phyloP scores from a whole-genome alignment of 805 yeast species.

The Cyberlindnera suaveolens region DNA sequence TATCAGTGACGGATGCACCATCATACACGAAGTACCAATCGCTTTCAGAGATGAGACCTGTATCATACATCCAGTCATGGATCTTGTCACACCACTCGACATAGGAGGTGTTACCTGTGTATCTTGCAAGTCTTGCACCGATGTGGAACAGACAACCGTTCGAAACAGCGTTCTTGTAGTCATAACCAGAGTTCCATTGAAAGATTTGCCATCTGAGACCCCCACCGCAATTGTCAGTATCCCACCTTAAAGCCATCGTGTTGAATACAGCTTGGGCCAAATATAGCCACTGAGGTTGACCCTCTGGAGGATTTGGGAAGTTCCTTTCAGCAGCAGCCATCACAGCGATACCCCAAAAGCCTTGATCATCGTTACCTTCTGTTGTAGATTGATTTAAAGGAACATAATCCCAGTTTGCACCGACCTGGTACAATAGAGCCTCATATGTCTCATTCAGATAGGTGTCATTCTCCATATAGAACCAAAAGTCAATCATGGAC shows the following conservation, averaged over 20 bases:
- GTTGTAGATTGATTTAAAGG: slow-evolving; percentile 78
- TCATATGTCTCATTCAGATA: slow-evolving; percentile 47
- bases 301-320: slow-evolving; percentile 61
- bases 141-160: slow-evolving; percentile 77
- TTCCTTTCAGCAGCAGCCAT: slow-evolving; percentile 82
- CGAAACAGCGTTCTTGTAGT: slow-evolving; percentile 83
- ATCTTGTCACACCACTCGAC: slow-evolving; percentile 66
- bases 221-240: slow-evolving; percentile 52
- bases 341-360: slow-evolving; percentile 84
- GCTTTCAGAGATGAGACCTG: slow-evolving; percentile 35
- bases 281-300: slow-evolving; percentile 65
- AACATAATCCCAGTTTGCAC: slow-evolving; percentile 58
- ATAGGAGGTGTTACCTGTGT: slow-evolving; percentile 65
- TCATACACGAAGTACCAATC: slow-evolving; percentile 49
- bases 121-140: slow-evolving; percentile 80
- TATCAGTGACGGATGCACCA: slow-evolving; percentile 45
- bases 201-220: slow-evolving; percentile 93
- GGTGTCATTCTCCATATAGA: slow-evolving; percentile 59
- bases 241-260: slow-evolving; percentile 83
- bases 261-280: slow-evolving; percentile 82
- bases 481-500: slow-evolving; percentile 58
- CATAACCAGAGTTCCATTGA: slow-evolving; percentile 82
- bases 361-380: slow-evolving; percentile 93
- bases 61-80: slow-evolving; percentile 67
- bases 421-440: slow-evolving; percentile 61